These are phyloP conservation scores for Cryptococcus hybrid DNA, from an alignment of 1,284 basidiomycete species.

Conservation along the genomic window DNA sequence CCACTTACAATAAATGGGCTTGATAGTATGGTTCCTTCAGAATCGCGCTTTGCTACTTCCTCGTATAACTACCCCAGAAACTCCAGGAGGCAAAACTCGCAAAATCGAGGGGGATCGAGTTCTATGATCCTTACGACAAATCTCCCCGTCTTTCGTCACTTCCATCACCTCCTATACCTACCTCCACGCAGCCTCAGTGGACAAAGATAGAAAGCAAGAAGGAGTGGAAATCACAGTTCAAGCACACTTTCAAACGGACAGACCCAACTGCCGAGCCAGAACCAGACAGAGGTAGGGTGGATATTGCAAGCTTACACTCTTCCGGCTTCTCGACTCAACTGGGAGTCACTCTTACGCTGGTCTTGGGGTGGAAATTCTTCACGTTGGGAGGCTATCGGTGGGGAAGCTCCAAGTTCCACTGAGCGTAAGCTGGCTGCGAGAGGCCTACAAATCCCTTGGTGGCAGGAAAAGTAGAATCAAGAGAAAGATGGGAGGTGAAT, in stretches of 20 bases:
- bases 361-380: slow-evolving; percentile 32
- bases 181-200: slow-evolving; percentile 42
- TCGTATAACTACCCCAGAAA: slow-evolving; percentile 45
- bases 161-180: slow-evolving; percentile 56
- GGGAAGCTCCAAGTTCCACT: neutral
- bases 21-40: slow-evolving; percentile 82
- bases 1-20: neutral
- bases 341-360: slow-evolving; percentile 47
- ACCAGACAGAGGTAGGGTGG: slow-evolving; percentile 41
- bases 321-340: slow-evolving; percentile 69
- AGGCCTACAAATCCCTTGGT: slow-evolving; percentile 82
- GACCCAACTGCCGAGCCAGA: slow-evolving; percentile 35
- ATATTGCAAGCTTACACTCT: slow-evolving; percentile 42
- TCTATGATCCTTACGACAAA: slow-evolving; percentile 51
- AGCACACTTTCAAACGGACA: slow-evolving; percentile 35
- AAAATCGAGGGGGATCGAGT: slow-evolving; percentile 46
- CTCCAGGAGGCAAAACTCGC: slow-evolving; percentile 46
- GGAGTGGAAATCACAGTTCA: slow-evolving; percentile 42
- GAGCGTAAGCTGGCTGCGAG: slow-evolving; percentile 73
- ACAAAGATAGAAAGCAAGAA: slow-evolving; percentile 51
- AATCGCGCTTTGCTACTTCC: slow-evolving; percentile 47
- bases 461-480: slow-evolving; percentile 70
- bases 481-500: slow-evolving; percentile 53
- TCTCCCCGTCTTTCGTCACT: slow-evolving; percentile 50
- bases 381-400: slow-evolving; percentile 30